phyloP scores from a whole-genome alignment of 345 rosid genomes.

The Lenwebbia sp. region DNA sequence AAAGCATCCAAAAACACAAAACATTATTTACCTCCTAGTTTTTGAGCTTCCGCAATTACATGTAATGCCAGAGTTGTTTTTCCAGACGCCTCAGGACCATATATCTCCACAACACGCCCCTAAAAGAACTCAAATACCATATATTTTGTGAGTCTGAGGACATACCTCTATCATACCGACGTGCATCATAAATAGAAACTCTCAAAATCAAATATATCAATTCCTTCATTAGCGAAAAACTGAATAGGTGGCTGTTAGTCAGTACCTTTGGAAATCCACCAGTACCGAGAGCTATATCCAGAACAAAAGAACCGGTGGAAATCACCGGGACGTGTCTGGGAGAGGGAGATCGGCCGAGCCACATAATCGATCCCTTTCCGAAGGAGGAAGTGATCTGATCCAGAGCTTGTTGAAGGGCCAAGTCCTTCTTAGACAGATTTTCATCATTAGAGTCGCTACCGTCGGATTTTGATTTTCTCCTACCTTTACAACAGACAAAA shows the following conservation, averaged over 20 bases:
- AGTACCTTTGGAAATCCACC: constrained; percentile 98
- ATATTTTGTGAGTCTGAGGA: background rate
- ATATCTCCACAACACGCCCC: constrained; percentile 98
- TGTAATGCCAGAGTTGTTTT: constrained; percentile 96
- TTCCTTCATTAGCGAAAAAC: background rate
- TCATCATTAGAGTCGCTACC: constrained; percentile 66
- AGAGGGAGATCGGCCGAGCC: constrained; percentile 68
- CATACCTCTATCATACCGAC: background rate
- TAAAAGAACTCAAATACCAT: constrained; percentile 7
- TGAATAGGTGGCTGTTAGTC: background rate
- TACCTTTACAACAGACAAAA: constrained; percentile 33
- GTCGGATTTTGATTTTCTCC: constrained; percentile 58
- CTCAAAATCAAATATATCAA: background rate
- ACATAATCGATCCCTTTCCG: constrained; percentile 93
- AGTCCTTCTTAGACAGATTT: constrained; percentile 67
- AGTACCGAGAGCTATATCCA: constrained; percentile 74
- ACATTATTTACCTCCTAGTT: constrained; percentile 66
- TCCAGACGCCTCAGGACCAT: constrained; percentile 99
- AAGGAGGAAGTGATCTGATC: constrained; percentile 75
- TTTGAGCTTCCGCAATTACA: constrained; percentile 96
- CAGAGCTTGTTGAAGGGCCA: constrained; percentile 79
- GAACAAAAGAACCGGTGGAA: constrained; percentile 85
- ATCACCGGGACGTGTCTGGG: constrained; percentile 66
- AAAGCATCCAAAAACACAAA: background rate
- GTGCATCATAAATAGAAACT: background rate